Conservation (phyloP, 441 rosid species). For the Metrosideros polymorpha region DNA sequence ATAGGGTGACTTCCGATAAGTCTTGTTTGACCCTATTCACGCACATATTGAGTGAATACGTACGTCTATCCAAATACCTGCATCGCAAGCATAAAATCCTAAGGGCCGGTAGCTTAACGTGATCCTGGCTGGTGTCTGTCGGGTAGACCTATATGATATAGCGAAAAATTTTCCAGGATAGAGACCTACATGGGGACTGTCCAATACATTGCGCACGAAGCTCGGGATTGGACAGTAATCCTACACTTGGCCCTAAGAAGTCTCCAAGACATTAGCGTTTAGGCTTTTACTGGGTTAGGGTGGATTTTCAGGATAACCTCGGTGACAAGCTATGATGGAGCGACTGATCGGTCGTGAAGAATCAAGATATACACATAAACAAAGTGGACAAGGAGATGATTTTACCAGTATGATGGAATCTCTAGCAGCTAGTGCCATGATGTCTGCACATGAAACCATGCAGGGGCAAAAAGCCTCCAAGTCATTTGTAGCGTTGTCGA, state of each 20-base stretch:
- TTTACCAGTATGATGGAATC: constrained; percentile 46
- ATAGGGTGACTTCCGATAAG: not conserved
- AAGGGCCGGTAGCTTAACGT: not conserved
- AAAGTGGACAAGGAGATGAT: not conserved
- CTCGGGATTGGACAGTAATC: not conserved
- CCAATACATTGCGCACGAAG: not conserved
- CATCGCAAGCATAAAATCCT: not conserved
- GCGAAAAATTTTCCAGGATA: not conserved
- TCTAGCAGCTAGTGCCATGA: constrained; percentile 55
- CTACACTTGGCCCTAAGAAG: not conserved
- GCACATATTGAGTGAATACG: not conserved
- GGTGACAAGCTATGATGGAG: not conserved
- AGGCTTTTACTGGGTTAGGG: not conserved
- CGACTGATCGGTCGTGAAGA: not conserved
- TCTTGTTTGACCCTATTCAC: not conserved
- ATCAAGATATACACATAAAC: not conserved
- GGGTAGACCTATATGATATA: not conserved
- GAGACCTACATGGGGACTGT: not conserved
- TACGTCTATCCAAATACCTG: not conserved
- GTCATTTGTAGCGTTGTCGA: constrained; percentile 42
- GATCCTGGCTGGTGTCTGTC: not conserved
- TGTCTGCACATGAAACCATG: constrained; percentile 62
- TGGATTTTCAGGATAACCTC: not conserved
- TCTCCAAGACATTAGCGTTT: not conserved
- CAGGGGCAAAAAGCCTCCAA: constrained; percentile 44